Evolutionary conservation across 768 basidiomycete genomes (phyloP).

Genomic region (Mycena polygramma): DNA sequence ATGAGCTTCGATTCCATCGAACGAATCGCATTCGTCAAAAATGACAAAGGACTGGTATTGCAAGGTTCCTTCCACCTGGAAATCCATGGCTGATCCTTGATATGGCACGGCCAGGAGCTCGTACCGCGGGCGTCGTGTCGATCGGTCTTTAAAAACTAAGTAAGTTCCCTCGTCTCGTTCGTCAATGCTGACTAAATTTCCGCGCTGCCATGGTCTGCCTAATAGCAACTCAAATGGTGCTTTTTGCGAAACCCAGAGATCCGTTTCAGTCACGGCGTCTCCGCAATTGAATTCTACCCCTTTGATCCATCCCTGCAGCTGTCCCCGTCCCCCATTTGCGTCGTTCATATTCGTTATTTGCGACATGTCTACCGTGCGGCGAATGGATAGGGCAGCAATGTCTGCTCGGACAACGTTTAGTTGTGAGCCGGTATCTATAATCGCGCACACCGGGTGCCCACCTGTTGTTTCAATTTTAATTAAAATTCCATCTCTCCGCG

Average conservation of each 20-base stretch:
- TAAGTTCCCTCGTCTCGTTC: constrained; percentile 45
- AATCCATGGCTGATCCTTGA: neutral
- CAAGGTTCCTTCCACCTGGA: too few species aligned
- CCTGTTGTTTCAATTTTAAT: constrained; percentile 35
- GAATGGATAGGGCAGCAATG: constrained; percentile 15
- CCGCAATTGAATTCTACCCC: constrained; percentile 42
- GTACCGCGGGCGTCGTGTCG: constrained; percentile 14
- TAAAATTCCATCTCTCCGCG: constrained; percentile 8
- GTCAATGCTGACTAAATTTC: constrained; percentile 43
- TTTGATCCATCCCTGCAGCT: constrained; percentile 38
- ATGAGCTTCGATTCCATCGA: too few species aligned
- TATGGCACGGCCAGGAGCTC: constrained; percentile 32
- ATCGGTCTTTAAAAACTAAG: constrained; percentile 40
- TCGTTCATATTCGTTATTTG: constrained; percentile 39
- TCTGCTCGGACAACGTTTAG: constrained; percentile 40
- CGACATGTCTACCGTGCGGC: constrained; percentile 32
- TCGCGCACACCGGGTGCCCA: constrained; percentile 29
- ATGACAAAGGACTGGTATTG: too few species aligned
- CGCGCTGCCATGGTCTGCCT: constrained; percentile 43
- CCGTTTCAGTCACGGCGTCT: constrained; percentile 34
- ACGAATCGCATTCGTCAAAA: too few species aligned
- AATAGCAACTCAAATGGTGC: constrained; percentile 39
- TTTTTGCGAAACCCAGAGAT: constrained; percentile 38
- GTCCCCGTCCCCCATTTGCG: constrained; percentile 44
- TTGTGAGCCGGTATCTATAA: constrained; percentile 46